Evolutionary conservation across 2,329 filamentous ascomycete genomes (phyloP).

Genomic region (Phoma sp.): DNA sequence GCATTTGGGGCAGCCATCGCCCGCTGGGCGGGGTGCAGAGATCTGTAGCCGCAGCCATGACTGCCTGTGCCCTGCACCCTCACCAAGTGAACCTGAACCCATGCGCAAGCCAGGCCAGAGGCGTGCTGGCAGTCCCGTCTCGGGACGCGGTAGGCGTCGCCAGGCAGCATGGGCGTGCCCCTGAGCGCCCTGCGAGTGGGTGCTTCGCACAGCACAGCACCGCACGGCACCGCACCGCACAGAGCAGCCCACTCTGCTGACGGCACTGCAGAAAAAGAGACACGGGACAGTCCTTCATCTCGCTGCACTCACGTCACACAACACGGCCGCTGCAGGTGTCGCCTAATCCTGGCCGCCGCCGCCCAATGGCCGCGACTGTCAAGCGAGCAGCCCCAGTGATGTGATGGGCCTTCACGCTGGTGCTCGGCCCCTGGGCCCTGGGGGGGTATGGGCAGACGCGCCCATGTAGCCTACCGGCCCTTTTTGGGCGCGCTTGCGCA

Average conservation of each 20-base stretch:
- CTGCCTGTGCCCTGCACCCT: constrained; percentile 22
- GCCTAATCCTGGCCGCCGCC: constrained; percentile 23
- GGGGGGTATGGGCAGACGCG: too few relatives aligned
- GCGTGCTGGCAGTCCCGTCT: constrained; percentile 28
- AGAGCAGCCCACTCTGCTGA: constrained; percentile 13
- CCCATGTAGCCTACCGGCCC: constrained; percentile 14
- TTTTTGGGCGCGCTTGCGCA: constrained; percentile 15
- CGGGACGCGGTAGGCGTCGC: constrained; percentile 31
- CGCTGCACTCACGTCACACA: constrained; percentile 18
- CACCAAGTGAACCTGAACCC: not conserved
- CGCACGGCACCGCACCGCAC: constrained; percentile 4
- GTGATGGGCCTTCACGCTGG: constrained; percentile 5
- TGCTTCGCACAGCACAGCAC: not conserved
- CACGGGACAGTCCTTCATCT: constrained; percentile 13
- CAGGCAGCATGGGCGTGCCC: constrained; percentile 23
- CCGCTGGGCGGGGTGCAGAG: constrained; percentile 23
- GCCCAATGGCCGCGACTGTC: constrained; percentile 29
- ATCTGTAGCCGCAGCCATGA: constrained; percentile 35
- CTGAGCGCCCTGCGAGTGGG: not conserved
- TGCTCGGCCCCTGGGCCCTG: too few relatives aligned
- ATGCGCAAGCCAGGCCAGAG: constrained; percentile 22
- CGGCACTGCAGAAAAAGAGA: constrained; percentile 18
- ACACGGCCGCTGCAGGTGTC: constrained; percentile 17
- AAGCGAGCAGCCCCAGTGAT: constrained; percentile 31
- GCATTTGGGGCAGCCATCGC: constrained; percentile 32